phyloP scores from a whole-genome alignment of 2,329 filamentous ascomycete species.

The Penicillium digitatum region DNA sequence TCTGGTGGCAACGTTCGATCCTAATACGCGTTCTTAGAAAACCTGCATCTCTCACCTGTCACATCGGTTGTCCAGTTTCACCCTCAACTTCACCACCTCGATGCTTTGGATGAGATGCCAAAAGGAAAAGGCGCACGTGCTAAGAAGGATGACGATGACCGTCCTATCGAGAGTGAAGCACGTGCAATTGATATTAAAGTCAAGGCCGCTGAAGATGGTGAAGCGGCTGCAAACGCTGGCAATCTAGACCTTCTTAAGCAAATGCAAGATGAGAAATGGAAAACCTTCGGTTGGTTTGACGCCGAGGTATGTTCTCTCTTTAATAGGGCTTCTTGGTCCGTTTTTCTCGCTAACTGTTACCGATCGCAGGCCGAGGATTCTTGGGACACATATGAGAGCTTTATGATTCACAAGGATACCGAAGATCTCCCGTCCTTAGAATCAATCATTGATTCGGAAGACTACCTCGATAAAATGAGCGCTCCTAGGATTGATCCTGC shows the following conservation, averaged over 20 bases:
- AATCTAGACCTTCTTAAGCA: slow-evolving; percentile 72
- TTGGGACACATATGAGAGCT: slow-evolving; percentile 71
- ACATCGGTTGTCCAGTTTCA: slow-evolving; percentile 82
- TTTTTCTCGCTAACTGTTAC: slow-evolving; percentile 13
- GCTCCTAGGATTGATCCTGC: slow-evolving; percentile 49
- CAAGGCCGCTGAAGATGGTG: slow-evolving; percentile 68
- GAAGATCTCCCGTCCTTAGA: slow-evolving; percentile 48
- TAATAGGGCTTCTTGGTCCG: not conserved
- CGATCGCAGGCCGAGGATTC: slow-evolving; percentile 55
- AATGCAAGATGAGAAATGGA: slow-evolving; percentile 81
- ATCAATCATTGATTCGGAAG: slow-evolving; percentile 54
- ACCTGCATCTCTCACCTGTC: slow-evolving; percentile 81
- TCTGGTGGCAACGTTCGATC: not conserved
- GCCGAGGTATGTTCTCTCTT: slow-evolving; percentile 28
- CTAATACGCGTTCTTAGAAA: slow-evolving; percentile 51
- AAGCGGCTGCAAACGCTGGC: slow-evolving; percentile 59
- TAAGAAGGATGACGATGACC: slow-evolving; percentile 46
- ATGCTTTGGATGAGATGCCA: slow-evolving; percentile 69
- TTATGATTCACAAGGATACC: slow-evolving; percentile 56
- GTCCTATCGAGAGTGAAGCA: slow-evolving; percentile 51
- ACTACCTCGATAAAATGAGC: slow-evolving; percentile 62
- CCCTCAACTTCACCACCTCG: slow-evolving; percentile 88
- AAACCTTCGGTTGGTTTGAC: slow-evolving; percentile 64
- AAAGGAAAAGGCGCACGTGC: slow-evolving; percentile 32
- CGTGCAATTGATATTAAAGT: slow-evolving; percentile 83